Percentiles rank a stretch among this genome's conserved stretches.
Conservation (phyloP, 2,329 filamentous ascomycete species). For the Myriosclerotinia duriaeana region DNA sequence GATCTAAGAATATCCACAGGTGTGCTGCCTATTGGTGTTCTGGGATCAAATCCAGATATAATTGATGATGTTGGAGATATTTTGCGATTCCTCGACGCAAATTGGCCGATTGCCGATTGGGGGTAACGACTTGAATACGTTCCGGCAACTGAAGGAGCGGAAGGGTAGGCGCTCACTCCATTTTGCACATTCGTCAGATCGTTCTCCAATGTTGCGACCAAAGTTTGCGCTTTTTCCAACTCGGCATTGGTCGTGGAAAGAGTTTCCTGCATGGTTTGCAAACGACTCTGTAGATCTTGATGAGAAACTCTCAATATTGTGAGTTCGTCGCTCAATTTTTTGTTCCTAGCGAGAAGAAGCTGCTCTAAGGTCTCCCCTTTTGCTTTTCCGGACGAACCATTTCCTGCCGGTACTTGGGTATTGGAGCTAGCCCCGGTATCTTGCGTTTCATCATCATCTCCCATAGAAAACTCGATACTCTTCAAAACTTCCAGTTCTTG, state of each 20-base stretch:
- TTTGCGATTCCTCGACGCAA: constrained; percentile 57
- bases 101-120: constrained; percentile 54
- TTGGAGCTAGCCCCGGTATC: constrained; percentile 41
- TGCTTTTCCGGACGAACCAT: constrained; percentile 53
- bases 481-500: constrained; percentile 95
- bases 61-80: constrained; percentile 95
- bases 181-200: constrained; percentile 87
- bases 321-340: constrained; percentile 91
- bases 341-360: constrained; percentile 87
- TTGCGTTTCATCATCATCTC: constrained; percentile 70
- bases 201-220: constrained; percentile 87
- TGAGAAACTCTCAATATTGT: constrained; percentile 92
- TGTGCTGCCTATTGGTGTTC: constrained; percentile 48
- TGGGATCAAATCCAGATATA: constrained; percentile 90
- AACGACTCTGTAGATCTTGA: constrained; percentile 79
- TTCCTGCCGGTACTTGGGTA: constrained; percentile 41
- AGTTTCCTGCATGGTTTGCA: constrained; percentile 80
- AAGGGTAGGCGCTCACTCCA: constrained; percentile 81
- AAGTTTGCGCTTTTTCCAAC: constrained; percentile 76
- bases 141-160: constrained; percentile 87
- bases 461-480: constrained; percentile 94
- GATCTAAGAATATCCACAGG: constrained; percentile 57
- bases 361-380: constrained; percentile 86
- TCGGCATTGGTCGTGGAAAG: constrained; percentile 81
- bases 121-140: constrained; percentile 83